Evolutionary conservation across 2,329 filamentous ascomycete genomes (phyloP).

Genomic region (Neopestalotiopsis rosae): DNA sequence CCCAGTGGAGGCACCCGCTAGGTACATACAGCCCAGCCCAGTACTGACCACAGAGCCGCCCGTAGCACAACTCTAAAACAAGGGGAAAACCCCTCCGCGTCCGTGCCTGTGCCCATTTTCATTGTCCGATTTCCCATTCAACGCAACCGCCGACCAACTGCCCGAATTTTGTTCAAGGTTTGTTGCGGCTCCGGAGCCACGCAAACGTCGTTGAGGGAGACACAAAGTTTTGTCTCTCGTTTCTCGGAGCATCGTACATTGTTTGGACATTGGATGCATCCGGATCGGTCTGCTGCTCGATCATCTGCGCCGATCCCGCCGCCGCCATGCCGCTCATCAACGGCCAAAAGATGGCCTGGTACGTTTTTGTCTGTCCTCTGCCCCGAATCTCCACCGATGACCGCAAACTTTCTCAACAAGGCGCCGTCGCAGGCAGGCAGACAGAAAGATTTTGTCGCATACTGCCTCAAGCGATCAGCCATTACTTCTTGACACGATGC

Average conservation of each 20-base stretch:
- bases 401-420: constrained; percentile 8
- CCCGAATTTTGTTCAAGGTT: background rate
- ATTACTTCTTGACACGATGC: background rate
- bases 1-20: background rate
- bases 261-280: background rate
- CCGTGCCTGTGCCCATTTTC: constrained; percentile 9
- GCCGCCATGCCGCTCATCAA: constrained; percentile 19
- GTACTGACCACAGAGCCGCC: background rate
- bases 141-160: background rate
- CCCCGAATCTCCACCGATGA: constrained; percentile 6
- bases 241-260: background rate
- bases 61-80: constrained; percentile 15
- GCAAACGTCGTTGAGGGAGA: background rate
- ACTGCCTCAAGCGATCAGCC: constrained; percentile 5
- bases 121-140: constrained; percentile 4
- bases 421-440: background rate
- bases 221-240: background rate
- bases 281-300: background rate
- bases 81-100: background rate
- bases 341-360: constrained; percentile 20
- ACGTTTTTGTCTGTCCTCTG: constrained; percentile 8
- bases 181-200: background rate
- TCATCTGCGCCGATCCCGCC: background rate
- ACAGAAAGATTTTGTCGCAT: background rate
- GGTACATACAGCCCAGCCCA: background rate